Base-by-base conservation (phyloP, 2,329 filamentous ascomycete species). In the Alternaria sp. region DNA sequence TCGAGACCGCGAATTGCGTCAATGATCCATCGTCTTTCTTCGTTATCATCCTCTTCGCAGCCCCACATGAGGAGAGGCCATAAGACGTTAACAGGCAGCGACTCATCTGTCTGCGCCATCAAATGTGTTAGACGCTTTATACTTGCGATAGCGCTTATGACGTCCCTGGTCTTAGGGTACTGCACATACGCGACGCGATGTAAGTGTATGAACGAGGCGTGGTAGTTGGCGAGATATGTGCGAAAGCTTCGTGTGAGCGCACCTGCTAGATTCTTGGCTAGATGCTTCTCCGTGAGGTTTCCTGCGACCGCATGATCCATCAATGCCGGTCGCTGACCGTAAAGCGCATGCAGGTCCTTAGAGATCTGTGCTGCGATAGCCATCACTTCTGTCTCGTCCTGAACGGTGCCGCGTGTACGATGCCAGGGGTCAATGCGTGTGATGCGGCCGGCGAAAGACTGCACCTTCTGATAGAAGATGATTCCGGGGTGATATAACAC, bases 351-450 rank as follows among this genome's bases (percentile, higher is more conserved):
- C 7, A 87, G 74, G 66, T 87, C 85, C 14, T 78, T 76, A 3
- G 81, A 78, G 49, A 87, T 87, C 51, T 80, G 75, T 2, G 83
- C 80, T 1, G 81, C 85, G 46, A 85, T 79, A 32, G 81, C 81
- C 84, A 87, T 87, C 1, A 87, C 84, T 57, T 87, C 85, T 2
- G 83, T 86, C 73, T 87, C 84, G 66, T 87, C 85, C 51, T 86
- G 81, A 9, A 87, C 85, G 0, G 84, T 87, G 5, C 85, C 85
- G 7, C 85, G 80, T 24, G 80, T 81, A 11, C 85, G 81, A 68
- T 87, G 85, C 83, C 84, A 87, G 1, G 81, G 84, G 56, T 87
- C 84, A 54, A 87, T 86, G 56, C 83, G 81, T 7, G 85, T 84
- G 48, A 87, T 86, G 5, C 84, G 80, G 2, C 85, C 85, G 76